A percentile compares a stretch with the other conserved stretches of the same genome.
These are phyloP conservation scores for Fonsecaea pedrosoi DNA, from an alignment of 2,329 filamentous ascomycete genomes.

Conservation along the genomic window DNA sequence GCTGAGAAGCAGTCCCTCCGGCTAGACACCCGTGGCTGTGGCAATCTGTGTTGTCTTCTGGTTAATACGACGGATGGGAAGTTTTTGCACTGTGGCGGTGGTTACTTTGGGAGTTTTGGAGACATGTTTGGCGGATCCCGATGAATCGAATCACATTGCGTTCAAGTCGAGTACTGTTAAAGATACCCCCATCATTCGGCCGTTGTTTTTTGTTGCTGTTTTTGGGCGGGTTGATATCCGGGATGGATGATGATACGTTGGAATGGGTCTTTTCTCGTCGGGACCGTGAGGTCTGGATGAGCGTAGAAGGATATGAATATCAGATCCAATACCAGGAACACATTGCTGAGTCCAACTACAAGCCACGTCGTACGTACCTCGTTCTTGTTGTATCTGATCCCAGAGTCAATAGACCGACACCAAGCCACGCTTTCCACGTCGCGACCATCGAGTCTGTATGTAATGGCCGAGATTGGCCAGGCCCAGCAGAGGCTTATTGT, in stretches of 20 bases:
- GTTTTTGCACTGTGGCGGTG: neutral
- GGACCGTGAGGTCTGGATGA: too few relatives aligned
- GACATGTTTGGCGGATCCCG: neutral
- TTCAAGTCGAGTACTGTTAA: conserved; percentile 1
- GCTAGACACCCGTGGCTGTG: conserved; percentile 3
- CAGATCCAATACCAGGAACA: too few relatives aligned
- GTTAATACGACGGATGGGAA: neutral
- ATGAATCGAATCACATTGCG: conserved; percentile 1
- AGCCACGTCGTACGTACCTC: too few relatives aligned
- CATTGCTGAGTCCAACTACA: too few relatives aligned
- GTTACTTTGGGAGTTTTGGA: neutral
- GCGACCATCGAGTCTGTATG: too few relatives aligned
- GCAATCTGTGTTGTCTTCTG: neutral
- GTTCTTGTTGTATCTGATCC: too few relatives aligned
- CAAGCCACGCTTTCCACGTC: too few relatives aligned
- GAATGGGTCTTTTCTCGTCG: neutral
- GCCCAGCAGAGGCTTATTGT: too few relatives aligned
- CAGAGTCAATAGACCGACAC: too few relatives aligned
- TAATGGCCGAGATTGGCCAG: too few relatives aligned
- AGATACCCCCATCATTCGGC: conserved; percentile 19
- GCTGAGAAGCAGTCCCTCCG: conserved; percentile 47
- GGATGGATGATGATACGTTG: neutral
- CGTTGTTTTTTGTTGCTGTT: conserved; percentile 1
- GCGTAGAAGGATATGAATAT: too few relatives aligned
- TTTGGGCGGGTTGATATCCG: neutral